phyloP scores from a whole-genome alignment of 495 filamentous ascomycete species.

The Daldinia decipiens region DNA sequence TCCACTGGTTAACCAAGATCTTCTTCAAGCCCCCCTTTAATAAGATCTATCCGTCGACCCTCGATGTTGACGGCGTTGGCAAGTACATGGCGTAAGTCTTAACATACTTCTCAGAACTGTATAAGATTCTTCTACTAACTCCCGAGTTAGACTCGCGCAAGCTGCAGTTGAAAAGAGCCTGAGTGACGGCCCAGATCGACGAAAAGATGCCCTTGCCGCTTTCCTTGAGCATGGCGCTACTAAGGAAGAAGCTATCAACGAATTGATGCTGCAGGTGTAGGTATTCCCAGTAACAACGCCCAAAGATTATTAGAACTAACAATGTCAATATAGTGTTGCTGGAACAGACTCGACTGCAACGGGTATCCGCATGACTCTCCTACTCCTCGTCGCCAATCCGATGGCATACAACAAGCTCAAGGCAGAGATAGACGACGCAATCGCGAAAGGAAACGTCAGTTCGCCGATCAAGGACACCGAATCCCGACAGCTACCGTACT shows the following conservation, averaged over 20 bases:
- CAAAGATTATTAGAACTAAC: not conserved
- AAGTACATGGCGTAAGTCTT: constrained; percentile 34
- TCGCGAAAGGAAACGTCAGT: constrained; percentile 35
- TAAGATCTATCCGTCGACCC: constrained; percentile 27
- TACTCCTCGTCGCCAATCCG: constrained; percentile 59
- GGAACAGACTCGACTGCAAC: constrained; percentile 71
- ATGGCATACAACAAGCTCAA: constrained; percentile 63
- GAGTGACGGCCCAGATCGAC: constrained; percentile 27
- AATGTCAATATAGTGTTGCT: constrained; percentile 53
- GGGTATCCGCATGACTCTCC: constrained; percentile 64
- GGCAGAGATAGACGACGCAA: constrained; percentile 62
- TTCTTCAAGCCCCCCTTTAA: constrained; percentile 38
- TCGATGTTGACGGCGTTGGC: constrained; percentile 25
- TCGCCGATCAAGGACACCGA: constrained; percentile 53
- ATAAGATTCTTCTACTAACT: not conserved
- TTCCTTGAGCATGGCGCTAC: constrained; percentile 58
- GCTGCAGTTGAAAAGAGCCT: constrained; percentile 49
- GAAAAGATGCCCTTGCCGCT: constrained; percentile 53
- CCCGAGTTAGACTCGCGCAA: constrained; percentile 47
- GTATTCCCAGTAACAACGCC: not conserved
- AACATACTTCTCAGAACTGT: not conserved
- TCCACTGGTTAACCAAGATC: constrained; percentile 39
- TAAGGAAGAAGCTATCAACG: constrained; percentile 52
- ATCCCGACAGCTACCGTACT: constrained; percentile 56
- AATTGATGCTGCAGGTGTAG: constrained; percentile 56